Base-by-base conservation (phyloP, 208 protist genomes). In the Wallacemonas sp. region DNA sequence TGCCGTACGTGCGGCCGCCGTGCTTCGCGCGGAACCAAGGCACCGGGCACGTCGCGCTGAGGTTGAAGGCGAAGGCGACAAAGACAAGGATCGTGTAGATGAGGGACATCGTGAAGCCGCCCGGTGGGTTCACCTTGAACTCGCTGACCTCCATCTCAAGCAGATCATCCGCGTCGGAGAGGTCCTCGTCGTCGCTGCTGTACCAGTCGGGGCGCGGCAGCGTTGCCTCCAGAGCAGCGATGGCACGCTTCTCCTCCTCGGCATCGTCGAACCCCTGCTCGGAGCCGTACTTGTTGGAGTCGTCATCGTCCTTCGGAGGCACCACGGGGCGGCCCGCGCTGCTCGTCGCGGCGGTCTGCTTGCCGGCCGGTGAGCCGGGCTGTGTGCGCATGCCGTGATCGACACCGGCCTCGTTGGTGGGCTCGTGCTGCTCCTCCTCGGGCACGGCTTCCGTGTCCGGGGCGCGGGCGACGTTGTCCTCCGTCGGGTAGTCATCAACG, bases 181-280 rank as follows among this genome's bases (percentile, higher is more conserved):
- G 45, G 23, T 74, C 73, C 7, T 84, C 81, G 36, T 82, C 70
- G 49, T 75, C 72, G 61, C 76, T 86, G 23, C 63, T 63, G 70
- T 86, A 86, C 81, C 81, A 86, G 41, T 76, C 68, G 2, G 76
- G 76, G 1, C 76, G 81, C 14, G 77, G 81, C 55, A 87, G 77
- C 42, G 33, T 52, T 20, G 68, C 61, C 61, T 83, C 67, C 18
- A 85, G 57, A 39, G 45, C 68, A 18, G 66, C 59, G 31, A 85
- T 64, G 31, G 71, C 67, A 22, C 68, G 70, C 38, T 68, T 67
- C 59, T 76, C 69, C 44, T 70, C 61, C 39, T 78, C 67, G 4
- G 64, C 52, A 20, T 73, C 64, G 33, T 74, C 68, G 5, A 72
- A 25, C 18, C 59, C 61, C 54, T 76, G 66, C 10, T 67, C 32